These are phyloP conservation scores for Cetradonia linearis DNA, from an alignment of 495 filamentous ascomycete species.

Conservation along the genomic window DNA sequence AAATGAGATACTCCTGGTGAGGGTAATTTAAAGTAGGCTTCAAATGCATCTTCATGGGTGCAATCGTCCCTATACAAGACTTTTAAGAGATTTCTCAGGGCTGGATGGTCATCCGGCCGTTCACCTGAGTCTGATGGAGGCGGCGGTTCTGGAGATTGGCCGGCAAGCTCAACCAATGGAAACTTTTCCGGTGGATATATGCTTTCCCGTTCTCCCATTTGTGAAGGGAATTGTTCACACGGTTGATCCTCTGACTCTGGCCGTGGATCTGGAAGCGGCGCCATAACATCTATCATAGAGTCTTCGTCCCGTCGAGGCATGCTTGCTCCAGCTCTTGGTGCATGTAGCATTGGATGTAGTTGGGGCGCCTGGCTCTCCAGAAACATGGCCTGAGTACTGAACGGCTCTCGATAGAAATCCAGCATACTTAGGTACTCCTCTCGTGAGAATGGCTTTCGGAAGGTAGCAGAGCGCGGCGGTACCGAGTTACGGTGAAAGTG, in stretches of 20 bases:
- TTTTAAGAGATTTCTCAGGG: slow-evolving; percentile 34
- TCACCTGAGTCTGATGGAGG: neutral
- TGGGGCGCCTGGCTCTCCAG: neutral
- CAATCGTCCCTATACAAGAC: slow-evolving; percentile 34
- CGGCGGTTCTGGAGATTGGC: neutral
- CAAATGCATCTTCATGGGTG: slow-evolving; percentile 47
- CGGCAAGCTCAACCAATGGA: no score
- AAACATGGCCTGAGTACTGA: slow-evolving; percentile 9
- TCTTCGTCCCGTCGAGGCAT: neutral
- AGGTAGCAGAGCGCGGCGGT: neutral
- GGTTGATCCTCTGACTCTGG: neutral
- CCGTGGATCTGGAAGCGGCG: neutral
- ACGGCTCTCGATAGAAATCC: slow-evolving; percentile 23
- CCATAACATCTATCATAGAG: neutral
- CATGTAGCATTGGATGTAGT: neutral
- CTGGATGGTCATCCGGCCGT: neutral
- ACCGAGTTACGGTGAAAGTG: slow-evolving; percentile 7
- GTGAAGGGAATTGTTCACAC: neutral
- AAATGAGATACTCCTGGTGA: slow-evolving; percentile 58
- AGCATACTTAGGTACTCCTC: slow-evolving; percentile 24
- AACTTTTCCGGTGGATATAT: neutral
- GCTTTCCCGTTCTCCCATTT: neutral
- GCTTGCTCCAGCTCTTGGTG: neutral
- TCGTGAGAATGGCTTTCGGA: slow-evolving; percentile 9
- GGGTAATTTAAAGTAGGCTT: slow-evolving; percentile 51